A percentile compares a stretch with the other conserved stretches of the same genome.
Evolutionary conservation across 345 rosid species (phyloP).

Genomic region (Carallia pectinifolia): DNA sequence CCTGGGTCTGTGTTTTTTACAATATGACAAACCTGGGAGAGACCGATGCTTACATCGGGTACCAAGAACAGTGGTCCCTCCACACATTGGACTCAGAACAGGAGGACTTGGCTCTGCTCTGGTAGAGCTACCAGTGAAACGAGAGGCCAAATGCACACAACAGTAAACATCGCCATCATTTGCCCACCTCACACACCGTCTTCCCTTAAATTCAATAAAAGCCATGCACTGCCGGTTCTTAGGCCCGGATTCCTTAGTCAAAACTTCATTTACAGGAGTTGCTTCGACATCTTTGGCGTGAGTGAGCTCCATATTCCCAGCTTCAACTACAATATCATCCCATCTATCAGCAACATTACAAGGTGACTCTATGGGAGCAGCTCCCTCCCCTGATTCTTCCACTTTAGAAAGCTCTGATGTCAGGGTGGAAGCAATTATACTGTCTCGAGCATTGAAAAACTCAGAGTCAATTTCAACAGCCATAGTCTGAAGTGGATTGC

Average conservation of each 20-base stretch:
- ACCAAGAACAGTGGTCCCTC: constrained; percentile 95
- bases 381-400: constrained; percentile 30
- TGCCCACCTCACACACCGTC: constrained; percentile 98
- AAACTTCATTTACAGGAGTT: constrained; percentile 37
- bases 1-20: constrained; percentile 88
- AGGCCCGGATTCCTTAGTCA: constrained; percentile 49
- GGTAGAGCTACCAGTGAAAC: constrained; percentile 60
- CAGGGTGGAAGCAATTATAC: constrained; percentile 31
- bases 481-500: constrained; percentile 37
- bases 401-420: constrained; percentile 32
- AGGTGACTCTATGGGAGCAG: constrained; percentile 33
- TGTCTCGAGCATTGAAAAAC: constrained; percentile 49
- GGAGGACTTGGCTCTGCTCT: constrained; percentile 55
- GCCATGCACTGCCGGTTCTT: constrained; percentile 87
- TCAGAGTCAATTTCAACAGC: constrained; percentile 56
- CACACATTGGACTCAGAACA: constrained; percentile 69
- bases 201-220: constrained; percentile 87
- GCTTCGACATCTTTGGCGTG: constrained; percentile 27
- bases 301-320: constrained; percentile 38
- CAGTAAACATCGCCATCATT: constrained; percentile 97
- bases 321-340: constrained; percentile 73
- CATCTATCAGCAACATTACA: constrained; percentile 55
- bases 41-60: constrained; percentile 94
- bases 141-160: constrained; percentile 97
- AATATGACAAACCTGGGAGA: constrained; percentile 67